Conservation (phyloP, 768 basidiomycete genomes). For the Ramaria sp. region DNA sequence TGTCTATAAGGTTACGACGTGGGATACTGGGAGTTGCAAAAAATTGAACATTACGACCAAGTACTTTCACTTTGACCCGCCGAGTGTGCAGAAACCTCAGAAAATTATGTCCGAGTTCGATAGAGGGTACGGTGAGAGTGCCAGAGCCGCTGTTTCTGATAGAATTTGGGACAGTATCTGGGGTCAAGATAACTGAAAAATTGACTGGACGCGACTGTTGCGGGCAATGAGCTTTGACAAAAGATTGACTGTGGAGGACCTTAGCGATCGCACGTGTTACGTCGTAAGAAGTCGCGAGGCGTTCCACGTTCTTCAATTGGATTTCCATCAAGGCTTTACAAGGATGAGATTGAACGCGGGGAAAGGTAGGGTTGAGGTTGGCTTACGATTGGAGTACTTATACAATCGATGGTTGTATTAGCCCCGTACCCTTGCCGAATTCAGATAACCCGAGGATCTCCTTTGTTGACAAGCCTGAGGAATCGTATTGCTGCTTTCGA, state of each 20-base stretch:
- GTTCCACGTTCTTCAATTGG: background rate
- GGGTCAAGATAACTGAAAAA: conserved; percentile 47
- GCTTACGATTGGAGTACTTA: background rate
- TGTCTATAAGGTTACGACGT: conserved; percentile 9
- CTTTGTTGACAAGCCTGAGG: too few species aligned
- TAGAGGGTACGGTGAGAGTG: conserved; percentile 20
- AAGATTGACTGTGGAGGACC: conserved; percentile 47
- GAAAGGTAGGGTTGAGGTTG: background rate
- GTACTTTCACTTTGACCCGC: conserved; percentile 14
- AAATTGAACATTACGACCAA: conserved; percentile 6
- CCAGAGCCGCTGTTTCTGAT: conserved; percentile 49
- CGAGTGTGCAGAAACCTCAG: conserved; percentile 28
- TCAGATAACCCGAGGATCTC: too few species aligned
- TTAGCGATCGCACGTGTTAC: conserved; percentile 45
- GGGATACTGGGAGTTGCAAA: background rate
- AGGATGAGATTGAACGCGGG: too few species aligned
- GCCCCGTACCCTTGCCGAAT: too few species aligned
- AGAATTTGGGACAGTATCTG: conserved; percentile 31
- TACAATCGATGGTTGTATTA: background rate
- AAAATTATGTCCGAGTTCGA: conserved; percentile 31
- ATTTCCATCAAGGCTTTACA: conserved; percentile 4
- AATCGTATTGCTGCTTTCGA: too few species aligned
- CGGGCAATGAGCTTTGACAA: conserved; percentile 14
- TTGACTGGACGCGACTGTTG: conserved; percentile 31
- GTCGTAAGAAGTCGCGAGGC: conserved; percentile 16